phyloP scores from a whole-genome alignment of 2,329 filamentous ascomycete genomes.

The Acrodontium crateriforme region DNA sequence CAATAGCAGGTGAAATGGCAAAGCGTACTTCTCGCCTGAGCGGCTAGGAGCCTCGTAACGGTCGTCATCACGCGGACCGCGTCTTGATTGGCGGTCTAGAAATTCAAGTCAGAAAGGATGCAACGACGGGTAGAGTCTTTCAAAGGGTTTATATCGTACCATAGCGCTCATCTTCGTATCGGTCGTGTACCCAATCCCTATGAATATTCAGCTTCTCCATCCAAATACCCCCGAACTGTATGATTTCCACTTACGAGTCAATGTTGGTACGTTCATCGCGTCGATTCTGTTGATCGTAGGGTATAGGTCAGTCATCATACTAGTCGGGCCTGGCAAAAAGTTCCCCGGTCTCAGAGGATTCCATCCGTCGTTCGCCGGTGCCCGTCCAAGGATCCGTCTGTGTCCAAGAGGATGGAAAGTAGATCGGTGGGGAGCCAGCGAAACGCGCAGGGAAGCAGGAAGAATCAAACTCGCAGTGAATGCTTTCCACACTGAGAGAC shows the following conservation, averaged over 20 bases:
- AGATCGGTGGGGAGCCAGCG: no score
- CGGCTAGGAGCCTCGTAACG: slow-evolving; percentile 9
- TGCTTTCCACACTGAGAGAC: no score
- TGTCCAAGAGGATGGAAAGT: slow-evolving; percentile 8
- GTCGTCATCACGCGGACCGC: slow-evolving; percentile 8
- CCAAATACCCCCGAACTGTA: slow-evolving; percentile 1
- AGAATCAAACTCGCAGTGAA: no score
- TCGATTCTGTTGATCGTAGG: slow-evolving; percentile 19
- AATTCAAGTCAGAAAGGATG: not conserved
- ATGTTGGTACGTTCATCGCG: slow-evolving; percentile 36
- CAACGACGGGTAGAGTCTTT: not conserved
- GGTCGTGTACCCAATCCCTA: slow-evolving; percentile 76
- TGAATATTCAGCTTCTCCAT: slow-evolving; percentile 9
- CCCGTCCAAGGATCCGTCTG: slow-evolving; percentile 8
- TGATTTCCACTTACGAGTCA: slow-evolving; percentile 44
- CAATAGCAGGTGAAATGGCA: not conserved
- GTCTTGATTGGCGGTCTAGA: no score
- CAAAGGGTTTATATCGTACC: slow-evolving; percentile 2
- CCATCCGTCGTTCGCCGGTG: slow-evolving; percentile 11
- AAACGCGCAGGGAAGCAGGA: no score
- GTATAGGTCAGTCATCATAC: slow-evolving; percentile 25
- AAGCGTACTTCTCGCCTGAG: slow-evolving; percentile 6
- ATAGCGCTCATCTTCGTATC: slow-evolving; percentile 21
- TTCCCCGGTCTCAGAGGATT: slow-evolving; percentile 7
- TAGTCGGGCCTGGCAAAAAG: no score